These are phyloP conservation scores for Boletus sensibilis DNA, from an alignment of 768 basidiomycete genomes.

Conservation along the genomic window DNA sequence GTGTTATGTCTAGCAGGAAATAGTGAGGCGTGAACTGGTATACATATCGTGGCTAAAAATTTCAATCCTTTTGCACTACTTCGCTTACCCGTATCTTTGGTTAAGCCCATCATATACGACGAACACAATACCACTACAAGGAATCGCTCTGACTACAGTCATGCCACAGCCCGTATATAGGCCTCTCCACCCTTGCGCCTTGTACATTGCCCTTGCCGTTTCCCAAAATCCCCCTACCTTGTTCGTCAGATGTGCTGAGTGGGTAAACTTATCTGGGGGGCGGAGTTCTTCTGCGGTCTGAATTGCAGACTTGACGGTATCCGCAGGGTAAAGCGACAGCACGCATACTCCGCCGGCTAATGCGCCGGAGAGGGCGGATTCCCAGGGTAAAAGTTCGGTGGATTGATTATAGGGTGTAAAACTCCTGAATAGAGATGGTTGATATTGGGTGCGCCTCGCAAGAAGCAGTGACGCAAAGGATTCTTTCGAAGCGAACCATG, in stretches of 20 bases:
- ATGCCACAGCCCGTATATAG: conserved; percentile 89
- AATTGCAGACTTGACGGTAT: conserved; percentile 86
- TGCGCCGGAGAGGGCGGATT: conserved; percentile 79
- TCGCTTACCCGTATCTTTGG: conserved; percentile 38
- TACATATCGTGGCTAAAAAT: neutral
- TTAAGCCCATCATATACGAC: conserved; percentile 79
- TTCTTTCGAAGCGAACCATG: conserved; percentile 89
- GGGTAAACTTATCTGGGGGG: conserved; percentile 33
- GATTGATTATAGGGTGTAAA: neutral
- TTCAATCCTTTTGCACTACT: neutral
- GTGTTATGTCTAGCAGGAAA: neutral
- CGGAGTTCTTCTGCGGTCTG: conserved; percentile 86
- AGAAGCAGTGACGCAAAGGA: conserved; percentile 64
- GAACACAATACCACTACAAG: conserved; percentile 88
- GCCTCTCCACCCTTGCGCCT: conserved; percentile 68
- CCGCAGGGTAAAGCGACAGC: conserved; percentile 83
- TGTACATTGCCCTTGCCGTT: conserved; percentile 69
- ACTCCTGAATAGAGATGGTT: neutral
- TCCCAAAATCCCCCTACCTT: conserved; percentile 48
- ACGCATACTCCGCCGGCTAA: conserved; percentile 79
- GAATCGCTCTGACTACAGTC: conserved; percentile 77
- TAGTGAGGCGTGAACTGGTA: neutral
- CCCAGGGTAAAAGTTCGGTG: conserved; percentile 48
- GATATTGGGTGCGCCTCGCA: conserved; percentile 37
- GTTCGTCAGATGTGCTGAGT: conserved; percentile 15